Base-by-base conservation (phyloP, 257 asterid genomes). In the Nicotiana knightiana region DNA sequence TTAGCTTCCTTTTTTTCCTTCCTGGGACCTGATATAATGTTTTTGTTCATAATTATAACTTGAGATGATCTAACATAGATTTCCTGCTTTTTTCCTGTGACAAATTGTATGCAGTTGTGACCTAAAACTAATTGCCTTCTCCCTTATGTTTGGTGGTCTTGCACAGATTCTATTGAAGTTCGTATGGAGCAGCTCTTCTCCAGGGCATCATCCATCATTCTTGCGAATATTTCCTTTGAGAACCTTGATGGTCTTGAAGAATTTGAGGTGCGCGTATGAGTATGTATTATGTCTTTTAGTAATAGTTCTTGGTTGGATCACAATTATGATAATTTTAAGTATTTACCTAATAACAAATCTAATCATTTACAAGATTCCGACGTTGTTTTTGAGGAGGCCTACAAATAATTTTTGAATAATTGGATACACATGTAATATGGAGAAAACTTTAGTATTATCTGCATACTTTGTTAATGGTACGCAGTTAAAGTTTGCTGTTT, bases 111-210 rank as follows among this genome's bases (percentile, higher is more conserved):
- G n/a, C 59, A 71, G 33, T 48, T 73, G 62, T 73, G 6, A 53
- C 58, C 58, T 48, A 63, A 73, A 46, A 46, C 17, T 46, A 73
- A 33, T 48, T 48, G 62, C 62, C 62, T 73, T 73, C 79, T 48
- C 16, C 28, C 28, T 73, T 73, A 51, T 73, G 24, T 73, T 73
- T 48, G 39, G 26, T 26, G 79, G 81, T n/a, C 58, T 85, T 90
- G 88, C 82, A 70, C 97, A 96, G 99, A 93, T 78, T 87, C 89
- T 66, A 82, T 96, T 81, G 97, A 89, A 87, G 92, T 81, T 81
- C 92, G 88, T 77, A 83, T 94, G 79, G 91, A 81, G 91, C 84
- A 87, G 53, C 87, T 96, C 65, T 92, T 96, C 92, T 87, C 91
- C 86, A 94, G 90, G 83, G 92, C 91, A 48, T 84, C 97, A 81